phyloP scores from a whole-genome alignment of 768 basidiomycete genomes.

The Amanita rimosa region DNA sequence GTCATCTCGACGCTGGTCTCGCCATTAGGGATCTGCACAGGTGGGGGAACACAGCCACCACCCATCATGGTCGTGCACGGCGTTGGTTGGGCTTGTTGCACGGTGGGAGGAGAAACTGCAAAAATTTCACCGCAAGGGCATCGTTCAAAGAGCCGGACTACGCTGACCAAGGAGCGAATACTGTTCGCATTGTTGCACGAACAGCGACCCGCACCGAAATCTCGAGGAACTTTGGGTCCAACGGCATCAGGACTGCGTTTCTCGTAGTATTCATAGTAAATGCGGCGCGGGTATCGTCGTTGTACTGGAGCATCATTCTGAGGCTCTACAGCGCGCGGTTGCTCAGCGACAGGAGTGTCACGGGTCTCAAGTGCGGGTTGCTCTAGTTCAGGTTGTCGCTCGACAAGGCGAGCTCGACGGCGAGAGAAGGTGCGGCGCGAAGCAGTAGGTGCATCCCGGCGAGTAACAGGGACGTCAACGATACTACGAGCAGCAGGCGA shows the following conservation, averaged over 20 bases:
- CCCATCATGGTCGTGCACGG: neutral
- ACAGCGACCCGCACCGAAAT: neutral
- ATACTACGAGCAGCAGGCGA: constrained; percentile 15
- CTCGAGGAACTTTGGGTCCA: neutral
- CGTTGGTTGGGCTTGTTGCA: too few relatives aligned
- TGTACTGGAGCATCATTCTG: neutral
- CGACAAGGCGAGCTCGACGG: constrained; percentile 17
- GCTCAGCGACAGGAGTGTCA: constrained; percentile 13
- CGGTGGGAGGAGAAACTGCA: neutral
- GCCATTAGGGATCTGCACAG: neutral
- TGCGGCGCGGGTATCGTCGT: constrained; percentile 19
- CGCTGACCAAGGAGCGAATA: constrained; percentile 1
- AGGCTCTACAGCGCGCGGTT: constrained; percentile 11
- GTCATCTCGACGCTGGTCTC: neutral
- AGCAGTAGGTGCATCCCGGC: constrained; percentile 10
- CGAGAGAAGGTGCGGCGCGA: constrained; percentile 11
- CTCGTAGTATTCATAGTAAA: constrained; percentile 18
- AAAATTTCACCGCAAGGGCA: neutral
- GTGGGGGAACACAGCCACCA: neutral
- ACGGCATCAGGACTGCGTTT: constrained; percentile 10
- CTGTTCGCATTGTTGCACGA: neutral
- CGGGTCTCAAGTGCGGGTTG: constrained; percentile 16
- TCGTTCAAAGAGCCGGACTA: constrained; percentile 1
- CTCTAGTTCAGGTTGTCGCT: constrained; percentile 13
- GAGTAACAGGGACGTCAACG: constrained; percentile 16